Percentiles rank a stretch among this genome's conserved stretches.
These are phyloP conservation scores for Lojkania enalia DNA, from an alignment of 2,329 filamentous ascomycete genomes.

Conservation along the genomic window DNA sequence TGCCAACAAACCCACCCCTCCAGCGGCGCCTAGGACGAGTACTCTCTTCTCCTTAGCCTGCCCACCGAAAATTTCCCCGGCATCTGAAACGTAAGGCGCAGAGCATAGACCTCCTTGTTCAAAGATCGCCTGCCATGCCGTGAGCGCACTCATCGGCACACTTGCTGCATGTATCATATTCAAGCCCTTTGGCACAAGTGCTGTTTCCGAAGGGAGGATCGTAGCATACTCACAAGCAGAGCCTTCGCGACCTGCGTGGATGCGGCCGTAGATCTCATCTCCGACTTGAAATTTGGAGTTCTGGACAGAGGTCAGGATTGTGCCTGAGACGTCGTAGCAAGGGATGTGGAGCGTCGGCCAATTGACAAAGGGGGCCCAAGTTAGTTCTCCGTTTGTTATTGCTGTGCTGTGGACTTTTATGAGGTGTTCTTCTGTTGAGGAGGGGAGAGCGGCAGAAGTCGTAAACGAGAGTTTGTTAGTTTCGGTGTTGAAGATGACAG, in stretches of 20 bases:
- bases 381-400: constrained; percentile 50
- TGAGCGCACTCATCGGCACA: constrained; percentile 47
- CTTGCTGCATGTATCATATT: constrained; percentile 41
- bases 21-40: constrained; percentile 48
- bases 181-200: constrained; percentile 39
- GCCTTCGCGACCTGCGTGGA: constrained; percentile 41
- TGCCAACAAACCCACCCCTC: constrained; percentile 50
- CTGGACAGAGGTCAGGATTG: constrained; percentile 42
- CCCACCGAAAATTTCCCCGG: constrained; percentile 10
- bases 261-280: constrained; percentile 23
- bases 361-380: constrained; percentile 39
- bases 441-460: constrained; percentile 13
- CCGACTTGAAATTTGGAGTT: constrained; percentile 46
- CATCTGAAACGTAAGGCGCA: constrained; percentile 10
- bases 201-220: constrained; percentile 41
- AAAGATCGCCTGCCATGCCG: constrained; percentile 53
- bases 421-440: constrained; percentile 38
- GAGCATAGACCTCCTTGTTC: constrained; percentile 24
- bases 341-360: constrained; percentile 41
- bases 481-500: constrained; percentile 23
- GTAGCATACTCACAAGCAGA: constrained; percentile 45
- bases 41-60: constrained; percentile 40
- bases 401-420: constrained; percentile 47
- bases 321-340: constrained; percentile 51
- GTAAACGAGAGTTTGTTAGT: constrained; percentile 18